Percentiles rank a stretch among this genome's conserved stretches.
Conservation (phyloP, 2,329 filamentous ascomycete genomes). For the Botryotinia narcissicola region DNA sequence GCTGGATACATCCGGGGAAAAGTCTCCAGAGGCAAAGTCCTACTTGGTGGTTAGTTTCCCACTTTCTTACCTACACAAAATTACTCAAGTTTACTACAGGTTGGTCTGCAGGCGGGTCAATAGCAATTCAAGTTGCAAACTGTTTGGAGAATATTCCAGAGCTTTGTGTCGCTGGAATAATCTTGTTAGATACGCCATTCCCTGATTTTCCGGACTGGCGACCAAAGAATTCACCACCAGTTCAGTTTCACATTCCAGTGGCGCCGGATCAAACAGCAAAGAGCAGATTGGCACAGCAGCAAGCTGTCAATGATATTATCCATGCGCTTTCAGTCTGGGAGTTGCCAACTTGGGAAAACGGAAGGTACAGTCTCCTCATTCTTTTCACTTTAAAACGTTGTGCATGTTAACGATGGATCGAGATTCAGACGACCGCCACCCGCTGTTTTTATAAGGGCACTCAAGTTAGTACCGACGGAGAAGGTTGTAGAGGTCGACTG, state of each 20-base stretch:
- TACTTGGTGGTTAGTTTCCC: slow-evolving; percentile 11
- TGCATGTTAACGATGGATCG: neutral
- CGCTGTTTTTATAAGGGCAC: slow-evolving; percentile 12
- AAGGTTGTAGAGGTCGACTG: slow-evolving; percentile 18
- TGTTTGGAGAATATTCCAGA: slow-evolving; percentile 13
- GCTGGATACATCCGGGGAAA: slow-evolving; percentile 10
- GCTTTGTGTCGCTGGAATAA: slow-evolving; percentile 9
- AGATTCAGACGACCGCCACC: slow-evolving; percentile 3
- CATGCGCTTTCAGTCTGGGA: slow-evolving; percentile 12
- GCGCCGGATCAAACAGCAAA: neutral
- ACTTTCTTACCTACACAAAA: neutral
- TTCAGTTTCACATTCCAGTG: slow-evolving; percentile 5
- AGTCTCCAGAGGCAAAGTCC: slow-evolving; percentile 7
- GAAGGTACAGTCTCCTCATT: neutral
- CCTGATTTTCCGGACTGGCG: slow-evolving; percentile 16
- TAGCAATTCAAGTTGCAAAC: slow-evolving; percentile 13
- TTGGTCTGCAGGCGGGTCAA: slow-evolving; percentile 13
- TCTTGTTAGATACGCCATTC: slow-evolving; percentile 6
- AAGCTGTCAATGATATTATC: slow-evolving; percentile 15
- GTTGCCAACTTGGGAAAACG: slow-evolving; percentile 10
- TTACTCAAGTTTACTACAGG: neutral
- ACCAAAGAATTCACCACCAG: slow-evolving; percentile 9
- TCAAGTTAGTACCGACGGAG: neutral
- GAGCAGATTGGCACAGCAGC: slow-evolving; percentile 7
- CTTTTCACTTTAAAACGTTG: neutral